A percentile compares a stretch with the other conserved stretches of the same genome.
Evolutionary conservation across 1,139 yeast species (phyloP).

Genomic region (Fermentozyma sake): DNA sequence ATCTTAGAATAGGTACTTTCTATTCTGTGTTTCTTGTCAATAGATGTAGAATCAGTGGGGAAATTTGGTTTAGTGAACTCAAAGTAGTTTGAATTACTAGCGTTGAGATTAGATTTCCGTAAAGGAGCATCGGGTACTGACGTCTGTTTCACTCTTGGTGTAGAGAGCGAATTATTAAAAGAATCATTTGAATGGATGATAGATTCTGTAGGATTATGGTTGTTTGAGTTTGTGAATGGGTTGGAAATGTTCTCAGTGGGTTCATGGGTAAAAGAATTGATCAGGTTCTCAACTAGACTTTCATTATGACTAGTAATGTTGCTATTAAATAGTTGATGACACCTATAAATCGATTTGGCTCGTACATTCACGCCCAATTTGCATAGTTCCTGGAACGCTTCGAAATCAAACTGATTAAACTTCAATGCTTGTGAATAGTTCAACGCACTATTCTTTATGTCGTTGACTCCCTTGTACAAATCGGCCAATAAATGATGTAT

Average conservation of each 20-base stretch:
- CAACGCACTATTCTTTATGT: conserved; percentile 59
- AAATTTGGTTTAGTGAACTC: conserved; percentile 35
- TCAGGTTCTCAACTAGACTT: no score
- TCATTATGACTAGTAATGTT: conserved; percentile 1
- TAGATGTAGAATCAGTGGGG: conserved; percentile 14
- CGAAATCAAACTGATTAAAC: conserved; percentile 79
- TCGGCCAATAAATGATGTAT: conserved; percentile 69
- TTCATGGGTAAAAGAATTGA: conserved; percentile 7
- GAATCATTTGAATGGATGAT: conserved; percentile 20
- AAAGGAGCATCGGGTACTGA: conserved; percentile 52
- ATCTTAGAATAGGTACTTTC: conserved; percentile 41
- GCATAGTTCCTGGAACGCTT: conserved; percentile 76
- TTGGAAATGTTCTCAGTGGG: conserved; percentile 14
- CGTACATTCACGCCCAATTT: conserved; percentile 65
- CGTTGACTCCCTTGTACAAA: conserved; percentile 49
- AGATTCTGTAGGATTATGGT: conserved; percentile 6
- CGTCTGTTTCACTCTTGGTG: conserved; percentile 44
- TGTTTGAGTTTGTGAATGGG: conserved; percentile 18
- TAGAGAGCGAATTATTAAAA: conserved; percentile 27
- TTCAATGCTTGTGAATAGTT: conserved; percentile 67
- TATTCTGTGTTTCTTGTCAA: conserved; percentile 16
- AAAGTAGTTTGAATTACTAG: conserved; percentile 14
- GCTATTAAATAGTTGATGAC: conserved; percentile 8
- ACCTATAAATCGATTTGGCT: conserved; percentile 55
- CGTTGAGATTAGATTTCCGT: conserved; percentile 36